Percentiles rank a stretch among this genome's conserved stretches.
Evolutionary conservation across 768 basidiomycete species (phyloP).

Genomic region (Vishniacozyma victoriae): DNA sequence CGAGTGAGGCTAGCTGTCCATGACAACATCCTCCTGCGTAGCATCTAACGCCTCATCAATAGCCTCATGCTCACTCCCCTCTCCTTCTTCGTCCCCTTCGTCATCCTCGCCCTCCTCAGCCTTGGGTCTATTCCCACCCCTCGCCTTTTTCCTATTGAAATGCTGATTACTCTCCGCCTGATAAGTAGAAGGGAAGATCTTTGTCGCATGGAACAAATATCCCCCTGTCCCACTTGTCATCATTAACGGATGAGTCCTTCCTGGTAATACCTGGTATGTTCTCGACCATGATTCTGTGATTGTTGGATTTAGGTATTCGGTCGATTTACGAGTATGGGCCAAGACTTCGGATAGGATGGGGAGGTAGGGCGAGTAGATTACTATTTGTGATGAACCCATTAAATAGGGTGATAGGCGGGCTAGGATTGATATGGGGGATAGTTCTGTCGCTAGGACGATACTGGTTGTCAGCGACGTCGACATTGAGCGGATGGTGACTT

Average conservation of each 20-base stretch:
- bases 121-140: no score
- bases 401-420: conserved; percentile 69
- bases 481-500: conserved; percentile 26
- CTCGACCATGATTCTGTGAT: conserved; percentile 83
- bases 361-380: conserved; percentile 74
- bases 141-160: no score
- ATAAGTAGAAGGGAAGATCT: no score
- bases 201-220: conserved; percentile 60
- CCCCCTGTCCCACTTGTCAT: conserved; percentile 81
- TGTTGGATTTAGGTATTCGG: conserved; percentile 67
- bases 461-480: no score
- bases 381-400: conserved; percentile 76
- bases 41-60: no score
- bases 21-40: no score
- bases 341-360: conserved; percentile 79
- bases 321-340: conserved; percentile 59
- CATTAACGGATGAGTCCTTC: conserved; percentile 94
- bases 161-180: no score
- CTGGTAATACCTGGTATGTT: conserved; percentile 88
- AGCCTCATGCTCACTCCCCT: no score
- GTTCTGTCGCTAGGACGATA: conserved; percentile 72
- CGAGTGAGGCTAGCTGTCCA: no score
- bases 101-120: no score
- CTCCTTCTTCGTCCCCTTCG: no score
- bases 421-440: conserved; percentile 76